A percentile compares a stretch with the other conserved stretches of the same genome.
These are phyloP conservation scores for Penicillium lividum DNA, from an alignment of 495 filamentous ascomycete species.

Conservation along the genomic window DNA sequence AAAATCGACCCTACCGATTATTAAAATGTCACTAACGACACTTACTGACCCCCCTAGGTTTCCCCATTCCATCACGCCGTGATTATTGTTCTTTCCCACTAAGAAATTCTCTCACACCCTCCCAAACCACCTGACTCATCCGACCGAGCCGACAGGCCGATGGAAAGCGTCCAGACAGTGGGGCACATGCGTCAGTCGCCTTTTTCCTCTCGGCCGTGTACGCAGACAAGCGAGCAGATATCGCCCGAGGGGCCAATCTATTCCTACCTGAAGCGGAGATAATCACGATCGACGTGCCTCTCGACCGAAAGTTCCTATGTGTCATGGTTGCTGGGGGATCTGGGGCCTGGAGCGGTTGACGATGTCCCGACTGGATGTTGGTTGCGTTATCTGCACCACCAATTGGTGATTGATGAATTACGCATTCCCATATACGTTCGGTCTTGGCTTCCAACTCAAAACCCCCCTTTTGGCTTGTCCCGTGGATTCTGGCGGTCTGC, in stretches of 20 bases:
- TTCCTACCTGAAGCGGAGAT: not conserved
- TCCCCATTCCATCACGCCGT: conserved; percentile 7
- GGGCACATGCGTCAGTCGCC: conserved; percentile 16
- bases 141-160: conserved; percentile 31
- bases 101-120: not conserved
- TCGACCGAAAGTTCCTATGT: conserved; percentile 15
- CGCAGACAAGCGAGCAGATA: not conserved
- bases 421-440: conserved; percentile 20
- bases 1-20: not conserved
- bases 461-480: conserved; percentile 6
- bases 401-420: conserved; percentile 23
- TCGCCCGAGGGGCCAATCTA: not conserved
- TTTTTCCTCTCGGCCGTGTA: conserved; percentile 16
- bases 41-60: not conserved
- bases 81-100: not conserved
- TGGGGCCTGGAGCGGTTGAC: conserved; percentile 10
- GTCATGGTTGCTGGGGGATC: not conserved
- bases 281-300: conserved; percentile 8
- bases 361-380: conserved; percentile 26
- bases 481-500: conserved; percentile 13
- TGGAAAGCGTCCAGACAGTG: conserved; percentile 19
- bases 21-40: conserved; percentile 4
- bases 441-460: conserved; percentile 15
- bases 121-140: conserved; percentile 9
- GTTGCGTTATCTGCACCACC: conserved; percentile 32